Percentiles rank a stretch among this genome's conserved stretches.
These are phyloP conservation scores for Fusarium sp. DNA, from an alignment of 2,329 filamentous ascomycete genomes.

Conservation along the genomic window DNA sequence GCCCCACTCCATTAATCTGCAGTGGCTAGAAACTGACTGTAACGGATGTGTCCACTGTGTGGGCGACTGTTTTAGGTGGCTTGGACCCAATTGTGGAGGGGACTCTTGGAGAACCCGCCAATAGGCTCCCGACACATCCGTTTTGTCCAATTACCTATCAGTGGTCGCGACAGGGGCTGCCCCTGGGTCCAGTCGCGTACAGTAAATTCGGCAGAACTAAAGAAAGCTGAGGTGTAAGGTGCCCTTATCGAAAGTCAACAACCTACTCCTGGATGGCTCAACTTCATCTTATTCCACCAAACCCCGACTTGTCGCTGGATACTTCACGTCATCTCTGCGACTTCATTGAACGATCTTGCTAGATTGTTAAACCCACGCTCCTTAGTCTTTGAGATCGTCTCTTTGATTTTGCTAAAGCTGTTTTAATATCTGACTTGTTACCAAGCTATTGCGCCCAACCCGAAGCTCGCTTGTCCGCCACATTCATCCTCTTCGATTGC, in stretches of 20 bases:
- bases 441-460: slow-evolving; percentile 35
- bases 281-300: slow-evolving; percentile 43
- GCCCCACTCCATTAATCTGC: slow-evolving; percentile 31
- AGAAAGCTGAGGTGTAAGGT: slow-evolving; percentile 25
- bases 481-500: slow-evolving; percentile 28
- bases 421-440: slow-evolving; percentile 32
- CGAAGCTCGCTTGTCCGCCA: slow-evolving; percentile 27
- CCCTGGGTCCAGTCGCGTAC: slow-evolving; percentile 47
- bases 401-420: slow-evolving; percentile 34
- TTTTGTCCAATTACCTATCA: slow-evolving; percentile 29
- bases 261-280: slow-evolving; percentile 41
- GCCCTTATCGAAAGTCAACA: slow-evolving; percentile 47
- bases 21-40: slow-evolving; percentile 21
- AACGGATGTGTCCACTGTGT: slow-evolving; percentile 21
- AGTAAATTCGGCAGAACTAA: slow-evolving; percentile 41
- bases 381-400: slow-evolving; percentile 33
- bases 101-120: not conserved
- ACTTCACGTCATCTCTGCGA: slow-evolving; percentile 35
- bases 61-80: slow-evolving; percentile 18
- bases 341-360: slow-evolving; percentile 17
- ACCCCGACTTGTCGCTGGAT: slow-evolving; percentile 26
- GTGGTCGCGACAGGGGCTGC: slow-evolving; percentile 51
- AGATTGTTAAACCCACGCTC: slow-evolving; percentile 39
- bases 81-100: not conserved
- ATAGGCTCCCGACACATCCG: slow-evolving; percentile 50